A percentile compares a stretch with the other conserved stretches of the same genome.
Conservation (phyloP, 176 grass and related monocot species). For the Pharus latifolius region DNA sequence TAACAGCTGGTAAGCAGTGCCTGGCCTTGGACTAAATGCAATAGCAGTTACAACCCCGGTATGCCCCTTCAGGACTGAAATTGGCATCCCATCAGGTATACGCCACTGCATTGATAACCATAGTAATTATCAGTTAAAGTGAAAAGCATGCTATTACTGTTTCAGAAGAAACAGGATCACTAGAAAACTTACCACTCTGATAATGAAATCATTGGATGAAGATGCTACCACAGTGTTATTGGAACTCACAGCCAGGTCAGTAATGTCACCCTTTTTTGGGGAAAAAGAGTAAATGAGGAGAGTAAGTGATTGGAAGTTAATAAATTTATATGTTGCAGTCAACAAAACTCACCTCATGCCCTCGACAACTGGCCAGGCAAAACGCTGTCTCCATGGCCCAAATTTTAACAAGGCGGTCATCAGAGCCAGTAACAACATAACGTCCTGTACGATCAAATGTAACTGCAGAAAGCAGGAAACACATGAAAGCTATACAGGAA, state of each 20-base stretch:
- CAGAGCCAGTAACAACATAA: constrained; percentile 94
- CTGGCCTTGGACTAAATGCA: constrained; percentile 92
- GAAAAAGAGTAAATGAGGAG: background rate
- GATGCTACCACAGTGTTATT: constrained; percentile 98
- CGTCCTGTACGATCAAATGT: constrained; percentile 82
- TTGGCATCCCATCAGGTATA: constrained; percentile 85
- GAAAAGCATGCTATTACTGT: constrained; percentile 2
- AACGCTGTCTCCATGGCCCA: constrained; percentile 98
- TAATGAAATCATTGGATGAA: constrained; percentile 96
- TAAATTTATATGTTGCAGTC: constrained; percentile 1
- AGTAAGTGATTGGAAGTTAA: constrained; percentile 13
- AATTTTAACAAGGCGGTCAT: constrained; percentile 96
- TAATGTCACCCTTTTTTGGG: constrained; percentile 90
- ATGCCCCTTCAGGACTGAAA: constrained; percentile 93
- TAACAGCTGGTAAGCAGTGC: constrained; percentile 83
- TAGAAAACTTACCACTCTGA: constrained; percentile 72
- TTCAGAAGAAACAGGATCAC: constrained; percentile 5
- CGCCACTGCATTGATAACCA: constrained; percentile 71
- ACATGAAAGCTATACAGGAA: constrained; percentile 2
- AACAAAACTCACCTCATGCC: constrained; percentile 79
- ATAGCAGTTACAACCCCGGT: constrained; percentile 82
- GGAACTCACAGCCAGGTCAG: constrained; percentile 91
- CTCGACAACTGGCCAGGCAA: constrained; percentile 85
- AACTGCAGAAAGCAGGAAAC: constrained; percentile 37
- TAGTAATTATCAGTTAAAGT: constrained; percentile 20